Percentiles rank a stretch among this genome's conserved stretches.
These are phyloP conservation scores for Dipteronia sinensis DNA, from an alignment of 345 rosid genomes.

Conservation along the genomic window DNA sequence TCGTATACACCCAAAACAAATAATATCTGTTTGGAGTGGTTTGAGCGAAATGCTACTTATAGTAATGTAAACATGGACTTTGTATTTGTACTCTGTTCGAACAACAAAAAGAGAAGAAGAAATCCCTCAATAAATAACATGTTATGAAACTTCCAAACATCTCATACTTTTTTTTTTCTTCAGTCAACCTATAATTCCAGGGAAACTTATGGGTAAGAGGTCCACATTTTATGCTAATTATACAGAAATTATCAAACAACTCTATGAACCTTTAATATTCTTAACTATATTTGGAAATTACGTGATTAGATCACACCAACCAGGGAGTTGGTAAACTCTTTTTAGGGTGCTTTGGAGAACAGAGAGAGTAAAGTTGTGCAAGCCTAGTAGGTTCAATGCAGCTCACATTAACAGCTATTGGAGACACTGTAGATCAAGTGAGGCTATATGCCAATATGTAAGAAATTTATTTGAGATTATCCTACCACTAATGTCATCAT, in stretches of 20 bases:
- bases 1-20: no score
- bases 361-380: background rate
- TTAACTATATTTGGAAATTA: background rate
- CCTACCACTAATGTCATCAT: background rate
- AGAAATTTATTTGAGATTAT: background rate
- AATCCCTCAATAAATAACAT: background rate
- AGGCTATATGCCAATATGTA: background rate
- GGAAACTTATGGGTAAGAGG: background rate
- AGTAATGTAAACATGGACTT: no score
- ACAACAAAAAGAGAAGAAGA: no score
- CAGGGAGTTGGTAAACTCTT: background rate
- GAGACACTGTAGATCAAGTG: background rate
- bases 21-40: no score
- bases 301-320: background rate
- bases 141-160: background rate
- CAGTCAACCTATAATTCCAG: background rate
- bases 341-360: background rate
- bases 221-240: conserved; percentile 5
- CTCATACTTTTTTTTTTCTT: background rate
- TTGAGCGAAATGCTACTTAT: no score
- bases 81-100: no score
- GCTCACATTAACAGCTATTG: background rate
- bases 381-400: background rate
- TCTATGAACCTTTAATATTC: background rate
- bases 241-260: background rate